phyloP scores from a whole-genome alignment of 129 eudicot genomes.

The Tanacetum coccineum region DNA sequence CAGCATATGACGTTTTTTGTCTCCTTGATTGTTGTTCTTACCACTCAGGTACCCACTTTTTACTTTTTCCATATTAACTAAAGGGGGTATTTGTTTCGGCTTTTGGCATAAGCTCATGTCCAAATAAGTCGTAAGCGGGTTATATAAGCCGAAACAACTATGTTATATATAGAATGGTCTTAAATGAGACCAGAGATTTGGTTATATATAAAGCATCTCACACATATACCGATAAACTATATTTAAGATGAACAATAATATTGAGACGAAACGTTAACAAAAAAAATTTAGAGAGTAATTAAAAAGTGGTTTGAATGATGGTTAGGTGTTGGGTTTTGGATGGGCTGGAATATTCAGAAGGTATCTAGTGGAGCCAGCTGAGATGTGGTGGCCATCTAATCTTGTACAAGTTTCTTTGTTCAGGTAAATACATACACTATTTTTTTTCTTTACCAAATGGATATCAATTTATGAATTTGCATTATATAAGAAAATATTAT shows the following conservation, averaged over 20 bases:
- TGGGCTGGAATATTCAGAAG: conserved; percentile 97
- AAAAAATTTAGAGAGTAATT: neutral
- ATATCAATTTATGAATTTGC: too few species aligned
- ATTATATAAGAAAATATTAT: too few species aligned
- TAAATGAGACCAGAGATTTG: too few species aligned
- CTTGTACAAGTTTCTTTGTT: conserved; percentile 93
- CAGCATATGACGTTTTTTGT: conserved; percentile 76
- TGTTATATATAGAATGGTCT: too few species aligned
- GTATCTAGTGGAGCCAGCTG: conserved; percentile 92
- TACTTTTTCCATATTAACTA: neutral
- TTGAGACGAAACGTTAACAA: neutral
- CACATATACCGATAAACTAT: too few species aligned
- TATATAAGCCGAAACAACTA: too few species aligned
- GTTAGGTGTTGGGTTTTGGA: conserved; percentile 89
- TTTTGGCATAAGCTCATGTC: too few species aligned
- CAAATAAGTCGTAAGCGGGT: too few species aligned
- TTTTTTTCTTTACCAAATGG: neutral
- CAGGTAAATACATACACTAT: conserved; percentile 41
- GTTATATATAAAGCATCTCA: too few species aligned
- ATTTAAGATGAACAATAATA: neutral
- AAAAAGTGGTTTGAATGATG: neutral
- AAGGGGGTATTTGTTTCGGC: too few species aligned
- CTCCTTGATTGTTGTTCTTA: conserved; percentile 69
- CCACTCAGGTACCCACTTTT: conserved; percentile 61
- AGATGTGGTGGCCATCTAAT: conserved; percentile 99